phyloP scores from a whole-genome alignment of 2,329 filamentous ascomycete genomes.

The Rutstroemia sydowiana region DNA sequence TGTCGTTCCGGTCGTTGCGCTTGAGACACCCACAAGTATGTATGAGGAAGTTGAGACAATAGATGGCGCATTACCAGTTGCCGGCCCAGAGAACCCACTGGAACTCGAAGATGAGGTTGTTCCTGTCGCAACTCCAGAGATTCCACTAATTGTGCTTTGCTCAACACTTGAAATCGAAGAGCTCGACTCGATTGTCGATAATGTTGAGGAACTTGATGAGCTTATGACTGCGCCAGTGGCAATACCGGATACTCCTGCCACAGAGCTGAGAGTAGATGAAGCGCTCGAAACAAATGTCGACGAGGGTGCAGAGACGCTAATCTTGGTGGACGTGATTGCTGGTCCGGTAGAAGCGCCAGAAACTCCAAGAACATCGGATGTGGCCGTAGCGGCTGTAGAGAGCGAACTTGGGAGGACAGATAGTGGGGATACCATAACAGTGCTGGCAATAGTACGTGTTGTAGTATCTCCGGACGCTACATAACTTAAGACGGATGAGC shows the following conservation, averaged over 20 bases:
- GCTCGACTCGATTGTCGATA: not conserved
- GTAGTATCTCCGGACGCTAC: no score
- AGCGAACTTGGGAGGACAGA: no score
- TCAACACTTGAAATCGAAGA: not conserved
- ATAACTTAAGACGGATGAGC: no score
- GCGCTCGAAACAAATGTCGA: not conserved
- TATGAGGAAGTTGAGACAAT: not conserved
- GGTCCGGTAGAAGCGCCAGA: not conserved
- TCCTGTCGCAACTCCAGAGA: constrained; percentile 9
- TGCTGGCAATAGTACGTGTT: not conserved
- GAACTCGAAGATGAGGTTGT: not conserved
- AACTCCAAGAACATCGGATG: not conserved
- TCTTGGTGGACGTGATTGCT: not conserved
- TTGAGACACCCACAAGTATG: not conserved
- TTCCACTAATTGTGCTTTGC: not conserved
- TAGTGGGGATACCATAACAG: no score
- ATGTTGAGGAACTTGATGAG: not conserved
- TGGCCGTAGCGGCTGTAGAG: no score
- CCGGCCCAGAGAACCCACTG: not conserved
- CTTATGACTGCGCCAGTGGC: not conserved
- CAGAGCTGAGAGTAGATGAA: no score
- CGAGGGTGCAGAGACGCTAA: not conserved
- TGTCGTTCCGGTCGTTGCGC: not conserved
- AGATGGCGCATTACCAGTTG: constrained; percentile 1
- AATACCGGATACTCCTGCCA: not conserved